phyloP scores from a whole-genome alignment of 2,329 filamentous ascomycete genomes.

The Exophiala aquamarina region DNA sequence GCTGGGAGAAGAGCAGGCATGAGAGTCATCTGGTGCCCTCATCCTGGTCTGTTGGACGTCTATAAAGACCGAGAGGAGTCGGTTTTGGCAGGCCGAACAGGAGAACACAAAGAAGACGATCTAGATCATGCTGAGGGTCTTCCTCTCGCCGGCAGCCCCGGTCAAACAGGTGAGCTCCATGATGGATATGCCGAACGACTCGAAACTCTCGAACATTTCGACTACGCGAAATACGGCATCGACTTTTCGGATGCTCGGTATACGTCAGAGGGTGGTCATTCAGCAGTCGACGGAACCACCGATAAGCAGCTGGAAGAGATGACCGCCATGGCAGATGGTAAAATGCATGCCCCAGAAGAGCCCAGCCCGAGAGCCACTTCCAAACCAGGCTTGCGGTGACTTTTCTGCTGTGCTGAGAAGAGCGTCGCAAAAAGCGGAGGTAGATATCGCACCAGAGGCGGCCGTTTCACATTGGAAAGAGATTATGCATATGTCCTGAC shows the following conservation, averaged over 20 bases:
- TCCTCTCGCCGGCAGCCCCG: slow-evolving; percentile 41
- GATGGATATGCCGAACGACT: slow-evolving; percentile 62
- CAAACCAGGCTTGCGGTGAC: slow-evolving; percentile 3
- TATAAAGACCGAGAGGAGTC: slow-evolving; percentile 74
- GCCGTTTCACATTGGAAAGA: too few species aligned
- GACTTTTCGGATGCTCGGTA: slow-evolving; percentile 25
- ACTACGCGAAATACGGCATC: slow-evolving; percentile 62
- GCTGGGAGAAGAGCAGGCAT: slow-evolving; percentile 87
- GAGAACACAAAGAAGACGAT: slow-evolving; percentile 62
- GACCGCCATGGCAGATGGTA: slow-evolving; percentile 26
- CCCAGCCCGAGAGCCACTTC: slow-evolving; percentile 7
- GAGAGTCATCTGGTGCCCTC: slow-evolving; percentile 90
- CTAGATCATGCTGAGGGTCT: slow-evolving; percentile 36
- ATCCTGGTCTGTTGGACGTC: slow-evolving; percentile 73
- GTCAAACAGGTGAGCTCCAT: slow-evolving; percentile 53
- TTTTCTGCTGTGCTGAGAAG: not conserved
- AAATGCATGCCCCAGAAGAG: slow-evolving; percentile 23
- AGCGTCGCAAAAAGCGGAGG: too few species aligned
- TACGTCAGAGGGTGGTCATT: slow-evolving; percentile 21
- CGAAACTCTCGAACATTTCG: slow-evolving; percentile 57
- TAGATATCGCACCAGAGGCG: not conserved
- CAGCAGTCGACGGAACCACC: slow-evolving; percentile 21
- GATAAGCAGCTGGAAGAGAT: slow-evolving; percentile 29
- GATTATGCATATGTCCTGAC: not conserved
- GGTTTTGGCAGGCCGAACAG: slow-evolving; percentile 79